These are phyloP conservation scores for Madurella fahalii DNA, from an alignment of 2,329 filamentous ascomycete genomes.

Conservation along the genomic window DNA sequence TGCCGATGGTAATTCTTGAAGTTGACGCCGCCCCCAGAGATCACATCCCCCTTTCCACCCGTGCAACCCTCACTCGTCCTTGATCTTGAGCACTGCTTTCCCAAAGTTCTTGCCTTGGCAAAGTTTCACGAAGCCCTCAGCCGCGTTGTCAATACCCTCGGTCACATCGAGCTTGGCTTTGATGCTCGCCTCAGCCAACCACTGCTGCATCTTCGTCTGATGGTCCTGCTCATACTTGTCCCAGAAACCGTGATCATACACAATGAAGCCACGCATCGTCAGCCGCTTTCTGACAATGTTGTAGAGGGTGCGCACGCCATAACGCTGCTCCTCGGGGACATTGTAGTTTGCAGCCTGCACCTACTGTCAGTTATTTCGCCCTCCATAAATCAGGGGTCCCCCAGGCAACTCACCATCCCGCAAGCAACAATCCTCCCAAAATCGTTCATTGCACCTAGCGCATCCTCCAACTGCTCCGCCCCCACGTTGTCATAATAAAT, in stretches of 20 bases:
- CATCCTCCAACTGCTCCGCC: slow-evolving; percentile 48
- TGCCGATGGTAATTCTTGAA: too few relatives aligned
- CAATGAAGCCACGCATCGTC: slow-evolving; percentile 72
- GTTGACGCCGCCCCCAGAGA: too few relatives aligned
- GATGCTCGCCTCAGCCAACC: slow-evolving; percentile 72
- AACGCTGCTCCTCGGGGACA: slow-evolving; percentile 45
- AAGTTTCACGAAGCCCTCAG: slow-evolving; percentile 59
- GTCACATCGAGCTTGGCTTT: slow-evolving; percentile 66
- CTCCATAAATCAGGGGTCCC: neutral
- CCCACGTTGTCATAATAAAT: slow-evolving; percentile 57
- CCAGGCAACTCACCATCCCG: slow-evolving; percentile 48
- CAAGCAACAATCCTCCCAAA: slow-evolving; percentile 63
- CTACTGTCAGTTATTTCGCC: slow-evolving; percentile 21
- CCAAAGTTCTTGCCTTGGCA: slow-evolving; percentile 50
- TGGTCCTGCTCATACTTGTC: slow-evolving; percentile 65
- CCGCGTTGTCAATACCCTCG: slow-evolving; percentile 71
- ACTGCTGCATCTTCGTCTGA: slow-evolving; percentile 69
- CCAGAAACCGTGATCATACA: slow-evolving; percentile 60
- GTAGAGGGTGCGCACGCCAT: slow-evolving; percentile 64
- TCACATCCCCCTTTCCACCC: neutral
- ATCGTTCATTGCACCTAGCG: slow-evolving; percentile 47
- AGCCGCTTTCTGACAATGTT: slow-evolving; percentile 64
- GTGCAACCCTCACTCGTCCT: slow-evolving; percentile 17
- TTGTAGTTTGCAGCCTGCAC: slow-evolving; percentile 72
- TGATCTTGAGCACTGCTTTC: slow-evolving; percentile 71